Evolutionary conservation across 2,329 filamentous ascomycete species (phyloP), one percentile per base, ranked within the genome.

Genomic region (Alternaria panax): DNA sequence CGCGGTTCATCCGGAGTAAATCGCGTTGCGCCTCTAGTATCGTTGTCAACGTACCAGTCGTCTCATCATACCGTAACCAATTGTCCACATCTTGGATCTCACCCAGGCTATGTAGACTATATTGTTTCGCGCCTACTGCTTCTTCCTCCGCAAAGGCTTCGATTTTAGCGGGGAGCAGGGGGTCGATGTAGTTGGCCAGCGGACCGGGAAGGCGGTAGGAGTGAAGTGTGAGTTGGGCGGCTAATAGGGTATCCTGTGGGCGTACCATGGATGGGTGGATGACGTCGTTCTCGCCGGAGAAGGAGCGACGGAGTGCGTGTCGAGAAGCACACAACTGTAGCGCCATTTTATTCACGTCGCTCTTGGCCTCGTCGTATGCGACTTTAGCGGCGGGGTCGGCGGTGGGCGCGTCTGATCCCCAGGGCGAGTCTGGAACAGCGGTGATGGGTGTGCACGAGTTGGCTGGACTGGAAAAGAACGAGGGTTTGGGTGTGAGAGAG

Each of bases 11-110:
- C 0, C 47, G 60, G 1, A 69, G 22, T 9, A 57, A 25, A 18
- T 64, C 63, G 9, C 65, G 60, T 43, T 67, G 60, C 4, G 58
- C 63, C 5, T 73, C 68, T 2, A 70, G 28, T 0, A 66, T 30
- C 0, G 59, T 71, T 1, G 38, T 54, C 4, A 60, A 30, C 7
- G 57, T 51, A 0, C 47, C 28, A 2, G 55, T 48, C 1, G 30
- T 25, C 24, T 57, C 54, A 7, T 67, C 54, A 8, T 62, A 34
- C 2, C 30, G 41, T 0, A 66, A 40, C 66, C 67, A 68, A 0
- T 14, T 32, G 20, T 66, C 50, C 1, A 59, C 18, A 18, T 69
- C 51, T 1, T 32, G 34, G n/a, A 38, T 18, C 12, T 54, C 32
- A 0, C 38, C 38, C 3, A 20, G 9, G 3, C 36, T 36, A 6